Percentiles rank a stretch among this genome's conserved stretches.
These are phyloP conservation scores for Coemansia sp. DNA, from an alignment of 192 early-diverging fungal species.

Conservation along the genomic window DNA sequence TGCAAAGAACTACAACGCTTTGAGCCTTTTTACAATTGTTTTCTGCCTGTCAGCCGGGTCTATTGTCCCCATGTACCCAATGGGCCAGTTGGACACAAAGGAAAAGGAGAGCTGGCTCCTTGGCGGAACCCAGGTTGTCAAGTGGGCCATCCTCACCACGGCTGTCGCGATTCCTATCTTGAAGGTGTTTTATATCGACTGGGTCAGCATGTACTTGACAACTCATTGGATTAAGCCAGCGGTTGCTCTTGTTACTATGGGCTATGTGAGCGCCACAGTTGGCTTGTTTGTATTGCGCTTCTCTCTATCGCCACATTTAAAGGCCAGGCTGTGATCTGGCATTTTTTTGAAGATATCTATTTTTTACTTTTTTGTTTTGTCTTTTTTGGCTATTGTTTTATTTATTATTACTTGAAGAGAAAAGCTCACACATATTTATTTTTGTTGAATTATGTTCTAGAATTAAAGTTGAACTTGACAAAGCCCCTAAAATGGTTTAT, in stretches of 20 bases:
- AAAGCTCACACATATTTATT: neutral
- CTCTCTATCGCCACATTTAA: constrained; percentile 43
- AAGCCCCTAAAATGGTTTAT: neutral
- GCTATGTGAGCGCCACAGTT: constrained; percentile 37
- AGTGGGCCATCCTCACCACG: constrained; percentile 47
- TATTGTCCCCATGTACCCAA: constrained; percentile 50
- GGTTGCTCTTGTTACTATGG: constrained; percentile 22
- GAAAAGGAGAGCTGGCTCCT: constrained; percentile 50
- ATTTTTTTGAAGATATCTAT: neutral
- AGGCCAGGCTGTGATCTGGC: constrained; percentile 20
- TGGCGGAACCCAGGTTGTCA: constrained; percentile 42
- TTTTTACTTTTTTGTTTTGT: neutral
- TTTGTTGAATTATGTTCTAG: neutral
- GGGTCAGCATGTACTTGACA: constrained; percentile 35
- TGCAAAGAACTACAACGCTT: constrained; percentile 32
- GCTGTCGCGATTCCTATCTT: constrained; percentile 47
- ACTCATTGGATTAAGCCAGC: constrained; percentile 41
- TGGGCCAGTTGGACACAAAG: constrained; percentile 39
- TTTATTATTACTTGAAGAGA: neutral
- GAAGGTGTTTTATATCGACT: constrained; percentile 52
- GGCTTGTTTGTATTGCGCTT: constrained; percentile 41
- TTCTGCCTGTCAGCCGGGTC: constrained; percentile 49
- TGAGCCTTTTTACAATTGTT: constrained; percentile 35
- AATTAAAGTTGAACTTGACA: neutral
- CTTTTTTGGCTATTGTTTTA: constrained; percentile 5